A percentile compares a stretch with the other conserved stretches of the same genome.
phyloP scores from a whole-genome alignment of 2,329 filamentous ascomycete genomes.

The Hysterium pulicare region DNA sequence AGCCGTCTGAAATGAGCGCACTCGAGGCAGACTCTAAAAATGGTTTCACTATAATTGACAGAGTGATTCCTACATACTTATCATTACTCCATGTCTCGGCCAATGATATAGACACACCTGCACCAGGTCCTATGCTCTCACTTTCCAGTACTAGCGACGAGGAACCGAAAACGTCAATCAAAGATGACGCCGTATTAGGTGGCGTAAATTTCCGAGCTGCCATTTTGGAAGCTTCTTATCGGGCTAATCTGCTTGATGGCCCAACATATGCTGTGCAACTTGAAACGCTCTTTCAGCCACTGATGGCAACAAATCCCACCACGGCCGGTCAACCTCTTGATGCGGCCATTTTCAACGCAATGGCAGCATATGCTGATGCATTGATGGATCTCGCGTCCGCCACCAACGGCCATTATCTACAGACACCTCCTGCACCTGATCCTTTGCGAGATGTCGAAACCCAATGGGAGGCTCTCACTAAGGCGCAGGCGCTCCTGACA shows the following conservation, averaged over 20 bases:
- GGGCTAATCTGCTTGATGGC: constrained; percentile 47
- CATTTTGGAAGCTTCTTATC: constrained; percentile 57
- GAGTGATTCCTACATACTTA: constrained; percentile 54
- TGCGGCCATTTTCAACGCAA: constrained; percentile 48
- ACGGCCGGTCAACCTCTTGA: constrained; percentile 41
- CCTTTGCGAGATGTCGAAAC: constrained; percentile 17
- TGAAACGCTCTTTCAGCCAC: constrained; percentile 27
- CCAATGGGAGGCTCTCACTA: constrained; percentile 33
- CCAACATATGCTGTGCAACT: constrained; percentile 51
- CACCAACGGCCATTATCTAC: constrained; percentile 29
- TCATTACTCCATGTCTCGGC: constrained; percentile 29
- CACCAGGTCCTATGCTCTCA: constrained; percentile 21
- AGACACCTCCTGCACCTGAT: constrained; percentile 13
- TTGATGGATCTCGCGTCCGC: constrained; percentile 54
- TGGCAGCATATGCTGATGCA: constrained; percentile 56
- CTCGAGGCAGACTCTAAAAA: constrained; percentile 59
- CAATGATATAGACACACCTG: neutral
- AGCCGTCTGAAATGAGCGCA: constrained; percentile 45
- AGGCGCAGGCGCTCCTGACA: constrained; percentile 27
- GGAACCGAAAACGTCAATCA: constrained; percentile 36
- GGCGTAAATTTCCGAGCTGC: constrained; percentile 56
- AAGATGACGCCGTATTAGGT: constrained; percentile 53
- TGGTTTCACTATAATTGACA: constrained; percentile 50
- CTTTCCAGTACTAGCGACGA: constrained; percentile 19
- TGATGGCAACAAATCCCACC: constrained; percentile 15